Percentiles rank a stretch among this genome's conserved stretches.
These are phyloP conservation scores for Geotrichum carabidarum DNA, from an alignment of 1,139 yeast species.

Conservation along the genomic window DNA sequence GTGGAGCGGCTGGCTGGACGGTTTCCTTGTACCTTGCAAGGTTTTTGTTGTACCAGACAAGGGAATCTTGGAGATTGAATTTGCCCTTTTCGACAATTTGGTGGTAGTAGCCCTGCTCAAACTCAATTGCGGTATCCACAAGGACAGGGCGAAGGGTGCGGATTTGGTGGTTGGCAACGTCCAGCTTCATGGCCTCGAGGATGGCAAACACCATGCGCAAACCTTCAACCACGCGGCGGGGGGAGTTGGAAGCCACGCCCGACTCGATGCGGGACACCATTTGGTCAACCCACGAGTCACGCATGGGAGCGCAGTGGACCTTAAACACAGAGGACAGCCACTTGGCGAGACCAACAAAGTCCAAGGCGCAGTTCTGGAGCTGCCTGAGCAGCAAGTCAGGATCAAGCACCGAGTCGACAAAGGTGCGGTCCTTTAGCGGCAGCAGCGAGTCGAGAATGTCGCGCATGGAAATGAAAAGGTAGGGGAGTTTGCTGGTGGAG, in stretches of 20 bases:
- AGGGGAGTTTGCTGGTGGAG: slow-evolving; percentile 48
- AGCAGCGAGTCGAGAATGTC: slow-evolving; percentile 70
- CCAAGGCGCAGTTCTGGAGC: slow-evolving; percentile 60
- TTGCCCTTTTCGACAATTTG: slow-evolving; percentile 60
- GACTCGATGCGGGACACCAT: slow-evolving; percentile 66
- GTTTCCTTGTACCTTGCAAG: slow-evolving; percentile 13
- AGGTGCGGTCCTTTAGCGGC: slow-evolving; percentile 70
- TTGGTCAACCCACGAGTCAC: slow-evolving; percentile 84
- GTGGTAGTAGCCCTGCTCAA: slow-evolving; percentile 80
- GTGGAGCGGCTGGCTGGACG: background rate
- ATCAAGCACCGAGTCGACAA: slow-evolving; percentile 71
- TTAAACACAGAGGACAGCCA: slow-evolving; percentile 71
- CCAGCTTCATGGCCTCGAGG: slow-evolving; percentile 92
- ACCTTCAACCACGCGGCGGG: slow-evolving; percentile 64
- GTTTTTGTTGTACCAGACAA: slow-evolving; percentile 58
- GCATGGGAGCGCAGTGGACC: slow-evolving; percentile 91
- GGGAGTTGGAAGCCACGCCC: slow-evolving; percentile 53
- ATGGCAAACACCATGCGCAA: slow-evolving; percentile 75
- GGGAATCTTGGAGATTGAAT: slow-evolving; percentile 59
- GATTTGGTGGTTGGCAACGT: slow-evolving; percentile 92
- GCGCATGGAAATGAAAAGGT: slow-evolving; percentile 66
- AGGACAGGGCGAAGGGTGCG: slow-evolving; percentile 78
- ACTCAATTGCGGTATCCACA: slow-evolving; percentile 84
- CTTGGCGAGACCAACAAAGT: slow-evolving; percentile 58
- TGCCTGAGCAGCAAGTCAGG: slow-evolving; percentile 74